Evolutionary conservation across 192 early-diverging fungal genomes (phyloP).

Genomic region (Allomyces javanicus): DNA sequence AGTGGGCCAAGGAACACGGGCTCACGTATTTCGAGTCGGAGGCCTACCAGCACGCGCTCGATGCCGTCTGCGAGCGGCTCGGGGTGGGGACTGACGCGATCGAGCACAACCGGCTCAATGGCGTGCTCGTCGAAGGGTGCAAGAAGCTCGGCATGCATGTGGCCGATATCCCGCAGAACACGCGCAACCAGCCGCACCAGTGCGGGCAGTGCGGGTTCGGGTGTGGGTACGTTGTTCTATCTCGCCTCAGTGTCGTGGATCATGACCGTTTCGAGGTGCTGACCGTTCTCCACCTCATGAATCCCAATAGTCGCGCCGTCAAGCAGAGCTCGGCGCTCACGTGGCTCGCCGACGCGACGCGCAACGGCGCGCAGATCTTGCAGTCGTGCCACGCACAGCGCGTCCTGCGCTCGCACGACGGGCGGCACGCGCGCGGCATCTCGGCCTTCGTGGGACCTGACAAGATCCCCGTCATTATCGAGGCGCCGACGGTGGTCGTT

Average conservation of each 20-base stretch:
- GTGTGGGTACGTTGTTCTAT: conserved; percentile 28
- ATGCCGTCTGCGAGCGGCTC: conserved; percentile 30
- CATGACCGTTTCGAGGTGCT: no score
- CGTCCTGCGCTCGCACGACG: no score
- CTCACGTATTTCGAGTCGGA: conserved; percentile 36
- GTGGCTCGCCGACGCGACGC: conserved; percentile 42
- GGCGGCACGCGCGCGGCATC: no score
- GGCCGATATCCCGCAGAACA: conserved; percentile 47
- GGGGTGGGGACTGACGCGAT: conserved; percentile 30
- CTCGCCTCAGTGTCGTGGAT: no score
- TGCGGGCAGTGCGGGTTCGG: conserved; percentile 50
- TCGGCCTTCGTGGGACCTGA: no score
- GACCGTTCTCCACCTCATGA: no score
- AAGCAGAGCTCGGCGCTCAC: conserved; percentile 47
- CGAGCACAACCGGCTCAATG: conserved; percentile 41
- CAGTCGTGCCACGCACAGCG: no score
- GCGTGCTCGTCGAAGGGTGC: conserved; percentile 43
- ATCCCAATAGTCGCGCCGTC: conserved; percentile 6
- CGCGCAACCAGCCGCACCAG: conserved; percentile 21
- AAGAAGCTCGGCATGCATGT: conserved; percentile 34
- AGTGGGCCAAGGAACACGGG: conserved; percentile 41
- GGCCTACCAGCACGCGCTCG: conserved; percentile 26
- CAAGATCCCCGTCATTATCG: no score
- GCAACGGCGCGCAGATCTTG: no score
- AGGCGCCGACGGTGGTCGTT: conserved; percentile 24